Base-by-base conservation (phyloP, 768 basidiomycete genomes). In the Kondoa malvinella region DNA sequence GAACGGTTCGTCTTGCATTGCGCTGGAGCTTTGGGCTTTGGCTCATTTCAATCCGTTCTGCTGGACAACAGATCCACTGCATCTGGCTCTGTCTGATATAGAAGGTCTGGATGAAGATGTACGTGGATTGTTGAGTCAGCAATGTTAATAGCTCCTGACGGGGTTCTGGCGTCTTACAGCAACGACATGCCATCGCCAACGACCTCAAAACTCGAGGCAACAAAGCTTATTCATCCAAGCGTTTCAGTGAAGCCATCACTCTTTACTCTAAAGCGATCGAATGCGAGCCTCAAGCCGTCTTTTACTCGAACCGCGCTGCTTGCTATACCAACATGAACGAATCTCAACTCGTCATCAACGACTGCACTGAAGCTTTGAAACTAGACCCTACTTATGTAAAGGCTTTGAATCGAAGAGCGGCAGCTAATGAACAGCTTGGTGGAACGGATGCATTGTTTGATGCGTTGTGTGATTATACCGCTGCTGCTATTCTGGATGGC, bases 241-340 rank as follows among this genome's bases (percentile, higher is more conserved):
- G 79, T 67, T 81, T 77, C 73, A 63, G 72, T 57, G 73, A 76
- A 29, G 80, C 80, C 29, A 76, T 80, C 60, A 75, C 75, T 25
- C 76, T 76, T 72, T 81, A 81, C 76, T 78, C 79, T 25, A 78
- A 80, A 72, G 80, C 80, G n/a, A 80, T 81, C 73, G 78, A 79
- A 66, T 77, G 79, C 66, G 73, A 74, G 12, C 68, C 76, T 63
- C 75, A 76, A 76, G 86, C 95, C 31, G 89, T 96, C 33, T 99
- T 87, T 79, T 96, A 85, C 82, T 89, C 88, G 78, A 99, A 99
- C 78, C 86, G 95, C 64, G 95, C 94, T 56, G 95, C 95, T 70
- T 96, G 94, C 77, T 95, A 92, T 78, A 84, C 94, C 77, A 92
- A 94, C 81, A 85, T 92, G 81, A 78, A 81, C 65, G 82, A 90